Base-by-base conservation (phyloP, 2,329 filamentous ascomycete genomes). In the Alternaria atra region DNA sequence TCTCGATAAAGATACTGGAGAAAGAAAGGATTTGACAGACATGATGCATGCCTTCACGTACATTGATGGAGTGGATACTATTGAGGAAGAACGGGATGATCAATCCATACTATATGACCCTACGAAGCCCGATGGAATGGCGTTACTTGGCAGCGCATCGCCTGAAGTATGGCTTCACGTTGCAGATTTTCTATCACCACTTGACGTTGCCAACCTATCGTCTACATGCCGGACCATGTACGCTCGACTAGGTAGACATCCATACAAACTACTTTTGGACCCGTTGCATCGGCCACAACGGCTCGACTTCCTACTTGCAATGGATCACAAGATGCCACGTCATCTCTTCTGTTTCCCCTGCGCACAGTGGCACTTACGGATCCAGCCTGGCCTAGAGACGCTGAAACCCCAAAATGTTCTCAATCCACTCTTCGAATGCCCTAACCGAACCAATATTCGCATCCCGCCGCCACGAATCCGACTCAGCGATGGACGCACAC, bases 331-430 rank as follows among this genome's bases (percentile, higher is more conserved):
- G 15, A 77, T 87, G 17, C 86, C 87, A 3, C 78, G 82, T 35
- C 85, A 89, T 66, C 80, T 89, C 6, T 81, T 89, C 55, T 89
- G 87, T 73, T 86, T 87, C 69, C 82, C 83, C 5, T 89, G 87
- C 70, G 81, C 77, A 13, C 79, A 75, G 56, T 89, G 85, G 73
- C 87, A 89, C 70, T 73, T 80, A 5, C 83, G 87, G 43, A 84
- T 80, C 1, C 79, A 84, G 52, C 80, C 81, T 35, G 87, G 86
- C 17, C 65, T 80, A 34, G 87, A 89, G 69, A 81, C 79, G 10
- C 73, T 89, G 13, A 84, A 84, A 66, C 83, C 84, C 2, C 80
- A 84, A 29, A 81, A 83, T 46, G 79, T 87, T 13, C 69, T 85
- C 23, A 88, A 88, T 62, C 86, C 85, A 1, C 71, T 89, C 12